A percentile compares a stretch with the other conserved stretches of the same genome.
Evolutionary conservation across 257 asterid species (phyloP).

Genomic region (Solanum pennellii): DNA sequence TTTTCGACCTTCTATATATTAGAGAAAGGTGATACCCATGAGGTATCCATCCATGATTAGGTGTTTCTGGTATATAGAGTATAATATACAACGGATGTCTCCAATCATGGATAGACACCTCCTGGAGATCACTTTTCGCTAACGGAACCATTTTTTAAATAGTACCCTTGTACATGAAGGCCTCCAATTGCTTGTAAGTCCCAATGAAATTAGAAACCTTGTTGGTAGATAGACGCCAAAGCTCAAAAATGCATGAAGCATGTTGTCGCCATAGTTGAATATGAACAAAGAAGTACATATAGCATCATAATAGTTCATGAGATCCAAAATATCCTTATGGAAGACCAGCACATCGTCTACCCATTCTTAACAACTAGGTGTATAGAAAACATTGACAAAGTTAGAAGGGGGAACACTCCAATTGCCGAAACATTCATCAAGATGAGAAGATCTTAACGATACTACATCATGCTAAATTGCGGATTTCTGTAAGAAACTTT

Average conservation of each 20-base stretch:
- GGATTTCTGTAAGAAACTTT: neutral
- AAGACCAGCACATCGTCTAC: neutral
- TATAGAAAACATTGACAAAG: neutral
- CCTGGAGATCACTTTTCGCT: no score
- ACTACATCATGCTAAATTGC: neutral
- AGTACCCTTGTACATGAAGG: no score
- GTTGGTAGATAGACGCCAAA: no score
- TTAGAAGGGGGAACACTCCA: neutral
- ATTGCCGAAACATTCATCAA: neutral
- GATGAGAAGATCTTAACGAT: neutral
- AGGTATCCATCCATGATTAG: no score
- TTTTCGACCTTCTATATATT: no score
- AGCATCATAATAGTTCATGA: neutral
- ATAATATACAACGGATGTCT: no score
- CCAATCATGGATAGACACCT: no score
- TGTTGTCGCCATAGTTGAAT: neutral
- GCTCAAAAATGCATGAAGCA: neutral
- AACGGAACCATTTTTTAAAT: no score
- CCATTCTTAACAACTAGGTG: neutral
- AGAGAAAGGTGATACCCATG: no score
- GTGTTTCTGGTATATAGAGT: no score
- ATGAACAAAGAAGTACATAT: neutral
- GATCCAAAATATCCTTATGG: neutral
- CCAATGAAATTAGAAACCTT: no score
- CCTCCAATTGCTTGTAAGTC: no score